Conservation (phyloP, 78 protist species). For the slime mould (Dictyostelium discoideum) region DNA sequence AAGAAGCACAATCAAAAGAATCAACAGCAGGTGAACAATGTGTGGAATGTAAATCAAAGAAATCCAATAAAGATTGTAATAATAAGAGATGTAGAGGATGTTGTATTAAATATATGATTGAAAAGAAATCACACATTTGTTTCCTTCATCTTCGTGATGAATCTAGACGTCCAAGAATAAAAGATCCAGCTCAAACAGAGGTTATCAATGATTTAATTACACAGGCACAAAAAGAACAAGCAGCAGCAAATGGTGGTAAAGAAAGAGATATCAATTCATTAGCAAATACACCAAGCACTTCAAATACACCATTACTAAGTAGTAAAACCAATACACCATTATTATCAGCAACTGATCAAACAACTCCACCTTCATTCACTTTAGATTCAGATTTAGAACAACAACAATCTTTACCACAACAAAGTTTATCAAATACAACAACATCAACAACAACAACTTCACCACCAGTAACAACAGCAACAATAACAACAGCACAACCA, state of each 20-base stretch:
- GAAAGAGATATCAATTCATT: neutral
- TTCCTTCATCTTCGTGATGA: conserved; percentile 62
- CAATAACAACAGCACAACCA: neutral
- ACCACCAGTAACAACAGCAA: neutral
- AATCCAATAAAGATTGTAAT: conserved; percentile 52
- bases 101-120: conserved; percentile 58
- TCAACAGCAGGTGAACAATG: conserved; percentile 1
- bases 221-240: conserved; percentile 24
- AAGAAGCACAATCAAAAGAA: neutral
- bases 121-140: conserved; percentile 24
- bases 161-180: conserved; percentile 47
- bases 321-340: conserved; percentile 10
- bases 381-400: neutral
- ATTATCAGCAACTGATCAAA: neutral
- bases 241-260: neutral
- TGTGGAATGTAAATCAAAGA: conserved; percentile 42
- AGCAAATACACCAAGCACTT: conserved; percentile 29
- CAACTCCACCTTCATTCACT: neutral
- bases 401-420: neutral
- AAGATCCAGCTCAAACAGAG: conserved; percentile 41
- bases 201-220: neutral
- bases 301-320: conserved; percentile 1
- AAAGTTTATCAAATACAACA: neutral
- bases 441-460: neutral
- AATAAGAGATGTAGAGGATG: conserved; percentile 57